Evolutionary conservation across 768 basidiomycete species (phyloP).

Genomic region (Ramaria sp.): DNA sequence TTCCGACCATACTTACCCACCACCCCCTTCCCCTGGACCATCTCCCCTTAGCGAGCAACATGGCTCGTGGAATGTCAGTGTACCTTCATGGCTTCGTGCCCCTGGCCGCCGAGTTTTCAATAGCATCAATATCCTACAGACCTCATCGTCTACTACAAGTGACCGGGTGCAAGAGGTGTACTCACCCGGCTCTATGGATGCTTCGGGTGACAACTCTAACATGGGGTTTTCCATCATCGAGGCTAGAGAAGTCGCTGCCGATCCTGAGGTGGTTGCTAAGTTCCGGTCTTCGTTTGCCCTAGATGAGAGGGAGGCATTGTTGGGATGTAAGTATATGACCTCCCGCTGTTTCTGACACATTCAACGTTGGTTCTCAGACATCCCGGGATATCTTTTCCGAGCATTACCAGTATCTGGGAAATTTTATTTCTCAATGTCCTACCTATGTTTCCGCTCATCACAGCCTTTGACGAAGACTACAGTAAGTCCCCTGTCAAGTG

Average conservation of each 20-base stretch:
- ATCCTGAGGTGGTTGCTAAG: constrained; percentile 58
- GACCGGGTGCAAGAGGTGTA: constrained; percentile 51
- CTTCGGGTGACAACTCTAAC: constrained; percentile 27
- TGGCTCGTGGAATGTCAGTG: constrained; percentile 48
- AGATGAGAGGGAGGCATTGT: constrained; percentile 73
- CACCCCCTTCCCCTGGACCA: constrained; percentile 45
- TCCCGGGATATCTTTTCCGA: constrained; percentile 83
- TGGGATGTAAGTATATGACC: constrained; percentile 62
- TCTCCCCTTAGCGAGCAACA: constrained; percentile 29
- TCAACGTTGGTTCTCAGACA: constrained; percentile 47
- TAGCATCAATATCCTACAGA: constrained; percentile 25
- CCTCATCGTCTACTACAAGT: constrained; percentile 21
- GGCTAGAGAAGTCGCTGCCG: constrained; percentile 49
- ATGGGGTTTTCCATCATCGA: constrained; percentile 79
- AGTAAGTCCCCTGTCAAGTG: constrained; percentile 40
- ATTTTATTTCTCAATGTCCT: constrained; percentile 85
- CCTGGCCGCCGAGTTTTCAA: constrained; percentile 20
- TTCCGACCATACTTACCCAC: constrained; percentile 71
- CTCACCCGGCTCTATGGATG: constrained; percentile 27
- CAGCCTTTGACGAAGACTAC: constrained; percentile 74
- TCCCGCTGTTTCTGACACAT: neutral
- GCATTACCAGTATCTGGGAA: constrained; percentile 83
- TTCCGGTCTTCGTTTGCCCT: constrained; percentile 79
- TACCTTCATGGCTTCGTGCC: constrained; percentile 59
- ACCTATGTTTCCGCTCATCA: constrained; percentile 90